Percentiles rank a stretch among this genome's conserved stretches.
phyloP scores from a whole-genome alignment of 345 rosid species.

The Hevea brasiliensis region DNA sequence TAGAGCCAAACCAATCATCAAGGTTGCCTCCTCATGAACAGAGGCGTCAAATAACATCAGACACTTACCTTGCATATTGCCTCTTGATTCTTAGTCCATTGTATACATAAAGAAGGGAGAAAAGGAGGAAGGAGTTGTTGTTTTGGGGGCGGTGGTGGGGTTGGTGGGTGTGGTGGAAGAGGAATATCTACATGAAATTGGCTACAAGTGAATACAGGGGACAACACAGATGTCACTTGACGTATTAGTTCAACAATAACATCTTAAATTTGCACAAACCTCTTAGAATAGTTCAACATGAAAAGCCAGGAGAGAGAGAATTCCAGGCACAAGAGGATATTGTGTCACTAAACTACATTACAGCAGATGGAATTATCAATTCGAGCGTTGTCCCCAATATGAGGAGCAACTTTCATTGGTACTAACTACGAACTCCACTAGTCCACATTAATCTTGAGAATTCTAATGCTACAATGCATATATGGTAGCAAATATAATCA shows the following conservation, averaged over 20 bases:
- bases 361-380: constrained; percentile 4
- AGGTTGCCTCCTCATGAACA: constrained; percentile 26
- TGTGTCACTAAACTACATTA: background rate
- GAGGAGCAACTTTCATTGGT: background rate
- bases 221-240: background rate
- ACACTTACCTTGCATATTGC: background rate
- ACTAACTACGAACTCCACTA: background rate
- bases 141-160: no score
- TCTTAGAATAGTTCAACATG: background rate
- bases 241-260: no score
- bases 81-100: constrained; percentile 6
- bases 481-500: background rate
- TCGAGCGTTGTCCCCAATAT: background rate
- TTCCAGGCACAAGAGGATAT: background rate
- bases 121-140: no score
- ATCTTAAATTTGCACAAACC: background rate
- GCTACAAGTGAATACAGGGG: constrained; percentile 6
- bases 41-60: constrained; percentile 3
- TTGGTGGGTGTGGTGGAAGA: no score
- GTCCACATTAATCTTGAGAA: no score
- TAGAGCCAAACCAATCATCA: constrained; percentile 11
- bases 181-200: no score
- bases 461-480: no score
- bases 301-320: background rate
- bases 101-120: background rate